Base-by-base conservation (phyloP, 2,329 filamentous ascomycete genomes). In the Escovopsis sp. region DNA sequence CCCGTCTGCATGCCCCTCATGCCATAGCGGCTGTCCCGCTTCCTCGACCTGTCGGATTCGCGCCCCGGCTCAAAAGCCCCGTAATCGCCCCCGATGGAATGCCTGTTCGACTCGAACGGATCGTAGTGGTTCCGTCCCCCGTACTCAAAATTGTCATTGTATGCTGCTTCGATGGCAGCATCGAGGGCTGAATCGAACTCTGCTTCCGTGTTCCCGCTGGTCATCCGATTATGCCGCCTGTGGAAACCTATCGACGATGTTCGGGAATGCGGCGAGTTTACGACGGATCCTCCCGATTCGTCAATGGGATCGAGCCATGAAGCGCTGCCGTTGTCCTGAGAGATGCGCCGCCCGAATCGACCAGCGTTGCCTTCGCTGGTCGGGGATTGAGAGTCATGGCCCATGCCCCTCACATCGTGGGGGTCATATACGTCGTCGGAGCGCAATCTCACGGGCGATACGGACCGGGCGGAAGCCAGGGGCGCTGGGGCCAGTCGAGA, bases 271-370 rank as follows among this genome's bases (percentile, higher is more conserved):
- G 86, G 71, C 0, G 88, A 94, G 2, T 84, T 85, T 3, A 74
- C 71, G 4, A 78, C 79, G 1, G 88, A 94, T 14, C 76, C 81
- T 31, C 81, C 84, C 16, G 87, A 94, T 52, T 94, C 88, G 56
- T 94, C 84, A 43, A 93, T 91, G 1, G 86, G 89, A 55, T 94
- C 85, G n/a, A 94, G 63, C 88, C 88, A 94, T 1, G 87, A 94
- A 40, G 83, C 86, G 46, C 81, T 79, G 53, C 84, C 89, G 10
- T 74, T 70, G 20, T 75, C 78, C 45, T 76, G 63, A 16, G 59
- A 59, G 49, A 77, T 74, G 15, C 32, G 35, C 39, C 52, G 38
- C 51, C 13, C 37, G 9, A 25, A 44, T 39, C 9, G 39, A 29
- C 20, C 20, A 2, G 20, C 4, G 20, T 20, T 20, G 20, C 20